phyloP scores from a whole-genome alignment of 2,329 filamentous ascomycete genomes.

The Phyllosticta ampelicida region DNA sequence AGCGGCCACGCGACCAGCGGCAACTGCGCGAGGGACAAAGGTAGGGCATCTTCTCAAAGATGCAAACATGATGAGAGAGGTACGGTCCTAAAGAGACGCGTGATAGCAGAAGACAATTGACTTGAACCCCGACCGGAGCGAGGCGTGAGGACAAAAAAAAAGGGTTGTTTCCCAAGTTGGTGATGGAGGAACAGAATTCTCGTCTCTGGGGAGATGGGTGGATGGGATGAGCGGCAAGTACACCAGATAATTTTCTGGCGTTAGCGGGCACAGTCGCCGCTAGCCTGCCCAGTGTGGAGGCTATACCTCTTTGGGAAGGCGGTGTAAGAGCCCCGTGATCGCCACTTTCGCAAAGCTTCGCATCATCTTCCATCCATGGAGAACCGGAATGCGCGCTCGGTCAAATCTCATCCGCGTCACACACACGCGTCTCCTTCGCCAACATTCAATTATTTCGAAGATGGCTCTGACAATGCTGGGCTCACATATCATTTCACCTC shows the following conservation, averaged over 20 bases:
- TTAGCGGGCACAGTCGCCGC: not conserved
- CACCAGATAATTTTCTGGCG: not conserved
- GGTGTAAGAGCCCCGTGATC: not conserved
- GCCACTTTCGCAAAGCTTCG: not conserved
- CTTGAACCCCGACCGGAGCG: not conserved
- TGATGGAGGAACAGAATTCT: not conserved
- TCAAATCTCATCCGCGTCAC: not conserved
- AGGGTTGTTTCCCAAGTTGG: not conserved
- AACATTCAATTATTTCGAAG: not conserved
- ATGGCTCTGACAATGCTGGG: not conserved
- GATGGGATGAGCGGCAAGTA: not conserved
- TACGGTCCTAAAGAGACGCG: not conserved
- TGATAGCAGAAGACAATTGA: not conserved
- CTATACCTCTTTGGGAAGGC: not conserved
- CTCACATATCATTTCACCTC: not conserved
- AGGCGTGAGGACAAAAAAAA: not conserved
- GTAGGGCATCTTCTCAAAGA: slow-evolving; percentile 31
- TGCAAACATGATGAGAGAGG: slow-evolving; percentile 30
- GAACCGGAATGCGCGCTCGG: not conserved
- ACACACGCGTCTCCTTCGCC: not conserved
- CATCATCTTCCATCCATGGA: not conserved
- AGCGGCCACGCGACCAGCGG: slow-evolving; percentile 1
- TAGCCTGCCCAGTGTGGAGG: not conserved
- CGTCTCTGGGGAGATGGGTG: slow-evolving; percentile 8
- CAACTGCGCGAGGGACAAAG: slow-evolving; percentile 22